Conservation (phyloP, 169 alveolate genomes). For the Eimeria falciformis region DNA sequence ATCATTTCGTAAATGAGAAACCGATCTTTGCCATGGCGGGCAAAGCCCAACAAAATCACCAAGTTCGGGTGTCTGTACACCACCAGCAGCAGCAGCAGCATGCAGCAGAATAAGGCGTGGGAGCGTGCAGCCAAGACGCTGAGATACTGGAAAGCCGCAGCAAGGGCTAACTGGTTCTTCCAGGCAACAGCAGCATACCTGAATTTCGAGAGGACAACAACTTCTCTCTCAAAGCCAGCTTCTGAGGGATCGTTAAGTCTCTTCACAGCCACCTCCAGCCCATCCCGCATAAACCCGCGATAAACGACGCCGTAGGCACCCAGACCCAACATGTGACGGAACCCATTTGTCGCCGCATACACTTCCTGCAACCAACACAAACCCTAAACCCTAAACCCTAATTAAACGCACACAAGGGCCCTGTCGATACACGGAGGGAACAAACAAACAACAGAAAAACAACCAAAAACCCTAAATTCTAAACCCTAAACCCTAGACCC, state of each 20-base stretch:
- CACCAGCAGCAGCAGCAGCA: neutral
- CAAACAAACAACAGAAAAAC: neutral
- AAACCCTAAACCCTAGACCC: slow-evolving; percentile 70
- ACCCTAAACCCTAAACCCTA: slow-evolving; percentile 3
- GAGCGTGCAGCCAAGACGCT: neutral
- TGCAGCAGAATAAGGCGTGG: neutral
- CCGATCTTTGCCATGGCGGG: slow-evolving; percentile 61
- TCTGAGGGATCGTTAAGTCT: slow-evolving; percentile 63
- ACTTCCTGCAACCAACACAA: slow-evolving; percentile 40
- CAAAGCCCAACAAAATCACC: slow-evolving; percentile 77
- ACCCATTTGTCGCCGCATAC: slow-evolving; percentile 67
- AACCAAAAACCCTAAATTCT: neutral
- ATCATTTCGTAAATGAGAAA: slow-evolving; percentile 74
- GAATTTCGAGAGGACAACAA: slow-evolving; percentile 81
- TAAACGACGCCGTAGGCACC: slow-evolving; percentile 75
- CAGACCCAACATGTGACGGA: slow-evolving; percentile 51
- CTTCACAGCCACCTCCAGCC: slow-evolving; percentile 70
- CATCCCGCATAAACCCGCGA: slow-evolving; percentile 56
- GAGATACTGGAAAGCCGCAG: neutral
- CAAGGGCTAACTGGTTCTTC: neutral
- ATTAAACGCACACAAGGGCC: neutral
- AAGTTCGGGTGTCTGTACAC: slow-evolving; percentile 71
- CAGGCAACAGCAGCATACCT: slow-evolving; percentile 33
- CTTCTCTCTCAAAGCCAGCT: slow-evolving; percentile 78
- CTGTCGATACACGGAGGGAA: neutral